Base-by-base conservation (phyloP, 2,329 filamentous ascomycete genomes). In the Nakataea oryzae region DNA sequence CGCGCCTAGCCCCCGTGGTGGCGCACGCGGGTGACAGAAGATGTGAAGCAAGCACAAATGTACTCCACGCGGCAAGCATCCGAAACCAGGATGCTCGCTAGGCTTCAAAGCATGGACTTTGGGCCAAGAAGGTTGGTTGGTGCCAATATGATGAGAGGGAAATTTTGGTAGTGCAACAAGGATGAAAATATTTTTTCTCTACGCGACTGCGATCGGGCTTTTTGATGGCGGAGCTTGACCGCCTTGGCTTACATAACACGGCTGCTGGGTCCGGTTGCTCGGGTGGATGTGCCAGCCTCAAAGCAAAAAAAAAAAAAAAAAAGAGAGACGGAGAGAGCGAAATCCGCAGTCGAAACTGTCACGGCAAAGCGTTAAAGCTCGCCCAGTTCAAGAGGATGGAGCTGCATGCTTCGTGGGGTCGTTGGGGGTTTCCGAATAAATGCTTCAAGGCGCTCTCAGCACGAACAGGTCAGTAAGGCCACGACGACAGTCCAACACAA, bases 181-280 rank as follows among this genome's bases (percentile, higher is more conserved):
- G 21, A n/a, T 30, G 13, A n/a, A n/a, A 17, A 54, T n/a, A 54
- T 24, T 50, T 54, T 29, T 54, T 32, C 14, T 60, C 29, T 47
- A 13, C 24, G 7, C 28, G 24, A 24, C 9, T 2, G 30, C 57
- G 57, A 58, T 34, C 14, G 30, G 34, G 32, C 32, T 28, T 41
- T 54, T 54, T 32, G 17, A 56, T 61, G 57, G 17, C n/a, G 27
- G 29, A 13, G 21, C 26, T 41, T 61, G 47, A 61, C 59, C 59
- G 59, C 59, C 54, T 61, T 56, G 50, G 59, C 27, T 61, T 61
- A 61, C 54, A 24, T 61, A 61, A 61, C 50, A 5, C 47, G 6
- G 24, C 13, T 14, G 24, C 34, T 34, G 2, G 21, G 12, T 17
- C 27, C 9, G 9, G n/a, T 50, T 3, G 21, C 41, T 50, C 21